Evolutionary conservation across 2,329 filamentous ascomycete genomes (phyloP), one percentile per base, ranked within the genome.

Genomic region (Aplosporella prunicola): DNA sequence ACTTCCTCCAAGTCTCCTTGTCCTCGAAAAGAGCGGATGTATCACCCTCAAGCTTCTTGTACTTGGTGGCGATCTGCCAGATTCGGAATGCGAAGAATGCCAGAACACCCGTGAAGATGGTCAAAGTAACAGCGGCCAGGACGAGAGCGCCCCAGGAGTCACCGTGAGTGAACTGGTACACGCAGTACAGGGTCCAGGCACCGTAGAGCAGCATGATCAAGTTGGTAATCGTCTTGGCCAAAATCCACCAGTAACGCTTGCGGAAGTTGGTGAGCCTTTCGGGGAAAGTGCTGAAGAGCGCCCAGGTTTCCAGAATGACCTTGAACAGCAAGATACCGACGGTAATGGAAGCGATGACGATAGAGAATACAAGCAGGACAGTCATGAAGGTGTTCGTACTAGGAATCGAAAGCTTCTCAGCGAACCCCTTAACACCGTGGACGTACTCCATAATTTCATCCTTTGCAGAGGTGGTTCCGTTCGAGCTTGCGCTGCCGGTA

Each of bases 341-440:
- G 28, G 83, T 80, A 46, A 95, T 89, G 22, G 75, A 74, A 4
- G 78, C 88, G 45, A 96, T 76, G 35, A 93, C 71, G 46, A 94
- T 91, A 44, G 86, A 84, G 43, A 94, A 89, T 42, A 95, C 68
- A 35, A 96, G 68, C 2, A 96, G 72, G 4, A 94, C 79, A 0
- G 86, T 95, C 88, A 98, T 93, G 66, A 96, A 96, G 2, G 86
- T 87, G 64, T 95, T 93, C 32, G 83, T 78, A 48, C 82, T 76
- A 13, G 91, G 91, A 36, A 96, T 87, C 28, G 76, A 78, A 40
- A 94, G 73, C 56, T 88, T 71, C 55, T 94, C 78, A n/a, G 80
- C 81, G 52, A 82, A 93, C 20, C 76, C 83, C 57, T 88, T 74
- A 51, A 96, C 82, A 35, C 86, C 85, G 32, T 74, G 71, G 22